Percentiles rank a stretch among this genome's conserved stretches.
Conservation (phyloP, 2,329 filamentous ascomycete genomes). For the Ophiosphaerella narmari region DNA sequence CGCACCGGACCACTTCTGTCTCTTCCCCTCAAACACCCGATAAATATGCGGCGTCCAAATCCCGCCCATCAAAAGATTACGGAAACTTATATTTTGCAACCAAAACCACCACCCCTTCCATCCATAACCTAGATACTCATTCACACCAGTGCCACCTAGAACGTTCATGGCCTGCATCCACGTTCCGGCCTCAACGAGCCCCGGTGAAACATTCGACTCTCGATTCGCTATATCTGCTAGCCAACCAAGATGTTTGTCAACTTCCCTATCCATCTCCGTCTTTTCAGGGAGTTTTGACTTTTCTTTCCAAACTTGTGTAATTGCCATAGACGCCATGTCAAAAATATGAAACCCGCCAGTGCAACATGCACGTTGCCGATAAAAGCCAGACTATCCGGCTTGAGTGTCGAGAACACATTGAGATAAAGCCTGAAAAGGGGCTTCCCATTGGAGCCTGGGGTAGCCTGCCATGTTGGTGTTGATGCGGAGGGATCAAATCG, state of each 20-base stretch:
- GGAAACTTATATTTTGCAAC: constrained; percentile 47
- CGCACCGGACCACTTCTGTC: constrained; percentile 50
- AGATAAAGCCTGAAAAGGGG: constrained; percentile 48
- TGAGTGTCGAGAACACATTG: constrained; percentile 52
- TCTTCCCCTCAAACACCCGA: constrained; percentile 49
- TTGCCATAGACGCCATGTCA: constrained; percentile 53
- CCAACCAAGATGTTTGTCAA: constrained; percentile 18
- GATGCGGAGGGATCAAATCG: constrained; percentile 25
- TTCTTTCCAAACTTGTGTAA: constrained; percentile 53
- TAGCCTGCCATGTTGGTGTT: constrained; percentile 14
- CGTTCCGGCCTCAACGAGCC: constrained; percentile 16
- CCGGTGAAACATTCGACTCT: constrained; percentile 40
- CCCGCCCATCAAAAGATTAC: constrained; percentile 46
- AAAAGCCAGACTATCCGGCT: constrained; percentile 53
- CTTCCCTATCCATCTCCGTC: constrained; percentile 35
- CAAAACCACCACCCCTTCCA: constrained; percentile 50
- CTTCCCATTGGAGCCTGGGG: constrained; percentile 31
- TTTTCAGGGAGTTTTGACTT: constrained; percentile 44
- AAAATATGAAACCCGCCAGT: constrained; percentile 34
- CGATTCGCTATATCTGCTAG: constrained; percentile 39
- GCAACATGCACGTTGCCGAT: constrained; percentile 44
- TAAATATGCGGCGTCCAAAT: constrained; percentile 50
- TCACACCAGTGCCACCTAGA: constrained; percentile 49
- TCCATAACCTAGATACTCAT: constrained; percentile 51
- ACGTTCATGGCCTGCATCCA: constrained; percentile 51